Evolutionary conservation across 169 alveolate genomes (phyloP), one percentile per base, ranked within the genome.

Genomic region (Plasmodium malariae): DNA sequence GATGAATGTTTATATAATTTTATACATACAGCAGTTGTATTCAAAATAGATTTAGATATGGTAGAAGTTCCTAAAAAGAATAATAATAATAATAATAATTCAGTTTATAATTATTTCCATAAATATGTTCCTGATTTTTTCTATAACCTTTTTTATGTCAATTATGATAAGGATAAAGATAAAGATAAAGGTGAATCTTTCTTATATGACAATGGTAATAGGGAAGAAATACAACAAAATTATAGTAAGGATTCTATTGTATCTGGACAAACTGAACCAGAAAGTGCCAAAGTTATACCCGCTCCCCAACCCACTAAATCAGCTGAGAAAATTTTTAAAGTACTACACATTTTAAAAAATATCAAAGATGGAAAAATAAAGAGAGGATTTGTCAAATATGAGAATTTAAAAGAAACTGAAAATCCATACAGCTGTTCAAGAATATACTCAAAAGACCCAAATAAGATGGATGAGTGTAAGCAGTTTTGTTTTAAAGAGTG

Each of bases 21-120:
- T 45, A 85, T 85, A 7, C 92, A 85, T n/a, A 70, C 74, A 1
- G 87, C 37, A 2, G 87, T 57, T 55, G 68, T 85, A 6, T 70
- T 70, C 32, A 57, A 85, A 28, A 37, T 68, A 24, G 86, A 85
- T 40, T 55, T 70, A 40, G 74, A 67, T 14, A 51, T 60, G 3
- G 65, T 76, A 6, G 89, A 76, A 63, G 54, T 36, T 14, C 89
- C 89, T 2, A 5, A 60, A 34, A 45, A 76, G 36, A 24, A 60
- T 1, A 4, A 59, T 4, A 3, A 9, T 19, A 1, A 30, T 24
- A 14, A 59, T 24, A 14, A n/a, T n/a, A n/a, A n/a, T n/a, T n/a
- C n/a, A 21, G 14, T 30, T 17, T 45, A 32, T 7, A 76, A 28
- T 7, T 62, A 60, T 45, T 76, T 76, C 6, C 14, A n/a, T 0